Percentiles rank a stretch among this genome's conserved stretches.
These are phyloP conservation scores for Prototheca wickerhamii DNA, from an alignment of 163 green algal species.

Conservation along the genomic window DNA sequence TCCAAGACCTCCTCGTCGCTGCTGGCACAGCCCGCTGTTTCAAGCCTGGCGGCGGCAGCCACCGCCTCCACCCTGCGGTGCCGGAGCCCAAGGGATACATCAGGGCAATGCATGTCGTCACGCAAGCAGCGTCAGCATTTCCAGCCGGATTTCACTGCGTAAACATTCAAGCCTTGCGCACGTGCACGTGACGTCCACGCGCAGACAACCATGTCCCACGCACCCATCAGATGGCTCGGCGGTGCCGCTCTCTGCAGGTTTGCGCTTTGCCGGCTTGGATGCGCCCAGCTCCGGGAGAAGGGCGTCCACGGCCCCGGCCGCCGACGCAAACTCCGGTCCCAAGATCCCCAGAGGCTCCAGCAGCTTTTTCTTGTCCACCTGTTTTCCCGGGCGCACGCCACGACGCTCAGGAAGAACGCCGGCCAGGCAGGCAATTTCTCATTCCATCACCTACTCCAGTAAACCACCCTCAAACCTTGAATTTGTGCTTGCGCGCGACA, in stretches of 20 bases:
- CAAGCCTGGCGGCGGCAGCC: background rate
- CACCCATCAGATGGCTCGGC: constrained; percentile 2
- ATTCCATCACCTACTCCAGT: background rate
- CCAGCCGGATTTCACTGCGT: too few relatives aligned
- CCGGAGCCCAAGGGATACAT: too few relatives aligned
- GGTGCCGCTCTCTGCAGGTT: constrained; percentile 2
- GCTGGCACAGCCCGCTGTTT: constrained; percentile 4
- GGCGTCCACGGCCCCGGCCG: constrained; percentile 5
- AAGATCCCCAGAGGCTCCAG: constrained; percentile 17
- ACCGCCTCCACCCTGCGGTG: too few relatives aligned
- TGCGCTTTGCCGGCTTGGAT: constrained; percentile 5
- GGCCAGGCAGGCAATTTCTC: background rate
- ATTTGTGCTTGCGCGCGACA: constrained; percentile 30
- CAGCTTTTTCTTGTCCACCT: constrained; percentile 20
- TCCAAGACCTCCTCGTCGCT: constrained; percentile 22
- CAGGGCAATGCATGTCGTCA: too few relatives aligned
- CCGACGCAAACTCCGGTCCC: constrained; percentile 8
- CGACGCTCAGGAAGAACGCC: background rate
- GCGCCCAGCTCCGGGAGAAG: constrained; percentile 14
- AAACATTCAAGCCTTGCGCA: too few relatives aligned
- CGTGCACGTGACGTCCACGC: background rate
- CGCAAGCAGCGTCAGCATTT: too few relatives aligned
- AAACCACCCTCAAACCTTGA: constrained; percentile 5
- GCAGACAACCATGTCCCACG: background rate
- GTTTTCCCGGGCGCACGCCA: background rate